A percentile compares a stretch with the other conserved stretches of the same genome.
These are phyloP conservation scores for Handroanthus guayacan DNA, from an alignment of 257 asterid species.

Conservation along the genomic window DNA sequence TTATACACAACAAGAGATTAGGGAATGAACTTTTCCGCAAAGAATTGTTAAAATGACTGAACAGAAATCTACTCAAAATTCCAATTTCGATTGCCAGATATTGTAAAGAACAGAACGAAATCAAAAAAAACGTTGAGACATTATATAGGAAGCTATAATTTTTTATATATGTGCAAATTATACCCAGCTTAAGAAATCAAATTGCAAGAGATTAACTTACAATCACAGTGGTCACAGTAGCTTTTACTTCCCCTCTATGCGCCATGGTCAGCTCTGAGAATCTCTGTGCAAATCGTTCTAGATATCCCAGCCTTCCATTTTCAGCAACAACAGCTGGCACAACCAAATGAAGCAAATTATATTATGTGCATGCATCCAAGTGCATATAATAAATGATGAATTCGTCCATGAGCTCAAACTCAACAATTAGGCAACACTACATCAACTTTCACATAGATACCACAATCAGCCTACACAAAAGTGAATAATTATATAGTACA, in stretches of 20 bases:
- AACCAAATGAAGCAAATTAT: slow-evolving; percentile 12
- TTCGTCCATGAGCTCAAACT: background rate
- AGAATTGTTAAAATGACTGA: background rate
- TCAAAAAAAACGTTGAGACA: background rate
- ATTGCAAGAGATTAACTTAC: slow-evolving; percentile 51
- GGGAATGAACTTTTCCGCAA: background rate
- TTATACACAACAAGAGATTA: background rate
- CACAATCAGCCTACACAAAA: slow-evolving; percentile 2
- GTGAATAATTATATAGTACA: background rate
- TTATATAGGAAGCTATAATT: background rate
- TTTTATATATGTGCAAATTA: background rate
- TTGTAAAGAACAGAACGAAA: background rate
- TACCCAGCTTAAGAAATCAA: background rate
- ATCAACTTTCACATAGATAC: background rate
- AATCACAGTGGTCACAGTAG: slow-evolving; percentile 70
- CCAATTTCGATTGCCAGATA: background rate
- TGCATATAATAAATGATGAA: background rate
- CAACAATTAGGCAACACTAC: background rate
- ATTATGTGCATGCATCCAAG: background rate
- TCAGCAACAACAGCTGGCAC: slow-evolving; percentile 67
- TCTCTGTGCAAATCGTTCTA: slow-evolving; percentile 62
- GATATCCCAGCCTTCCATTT: slow-evolving; percentile 62
- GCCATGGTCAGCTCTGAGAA: slow-evolving; percentile 80
- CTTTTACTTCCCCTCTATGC: slow-evolving; percentile 80
- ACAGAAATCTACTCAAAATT: background rate